Percentiles rank a stretch among this genome's conserved stretches.
These are phyloP conservation scores for Lactifluus subvellereus DNA, from an alignment of 768 basidiomycete species.

Conservation along the genomic window DNA sequence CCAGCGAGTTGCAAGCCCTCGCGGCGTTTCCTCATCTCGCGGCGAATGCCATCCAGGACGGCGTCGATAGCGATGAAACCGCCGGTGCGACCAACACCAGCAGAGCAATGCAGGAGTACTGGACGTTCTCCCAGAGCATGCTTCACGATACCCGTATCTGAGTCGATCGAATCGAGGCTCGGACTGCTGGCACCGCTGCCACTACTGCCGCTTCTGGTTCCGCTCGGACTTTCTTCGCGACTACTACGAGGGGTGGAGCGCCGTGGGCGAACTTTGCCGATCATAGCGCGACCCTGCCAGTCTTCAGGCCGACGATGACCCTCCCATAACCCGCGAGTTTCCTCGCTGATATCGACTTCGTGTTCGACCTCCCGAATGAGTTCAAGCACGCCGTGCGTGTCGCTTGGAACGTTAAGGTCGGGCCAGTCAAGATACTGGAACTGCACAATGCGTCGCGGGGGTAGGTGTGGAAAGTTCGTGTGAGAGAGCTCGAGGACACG, in stretches of 20 bases:
- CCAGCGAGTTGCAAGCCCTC: slow-evolving; percentile 26
- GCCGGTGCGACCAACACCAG: slow-evolving; percentile 92
- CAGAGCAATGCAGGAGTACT: slow-evolving; percentile 83
- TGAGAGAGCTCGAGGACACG: slow-evolving; percentile 68
- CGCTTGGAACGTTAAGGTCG: slow-evolving; percentile 90
- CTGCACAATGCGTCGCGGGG: slow-evolving; percentile 69
- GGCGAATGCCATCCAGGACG: slow-evolving; percentile 65
- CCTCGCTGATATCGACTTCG: slow-evolving; percentile 26
- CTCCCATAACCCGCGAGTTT: slow-evolving; percentile 23
- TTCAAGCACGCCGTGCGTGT: slow-evolving; percentile 66
- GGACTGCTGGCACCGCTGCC: slow-evolving; percentile 21
- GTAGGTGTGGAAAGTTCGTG: slow-evolving; percentile 49
- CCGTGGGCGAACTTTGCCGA: slow-evolving; percentile 13
- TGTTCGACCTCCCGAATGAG: slow-evolving; percentile 68
- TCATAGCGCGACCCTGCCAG: slow-evolving; percentile 17
- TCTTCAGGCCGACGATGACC: slow-evolving; percentile 28
- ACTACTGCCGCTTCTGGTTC: slow-evolving; percentile 15
- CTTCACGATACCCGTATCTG: slow-evolving; percentile 48
- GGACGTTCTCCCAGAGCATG: slow-evolving; percentile 52
- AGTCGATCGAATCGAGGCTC: slow-evolving; percentile 39
- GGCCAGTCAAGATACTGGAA: slow-evolving; percentile 95
- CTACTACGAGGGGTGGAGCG: slow-evolving; percentile 7
- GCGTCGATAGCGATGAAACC: slow-evolving; percentile 89
- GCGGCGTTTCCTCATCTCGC: slow-evolving; percentile 44
- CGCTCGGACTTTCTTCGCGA: slow-evolving; percentile 20